Base-by-base conservation (phyloP, 768 basidiomycete species). In the Lanmaoa rubissima region DNA sequence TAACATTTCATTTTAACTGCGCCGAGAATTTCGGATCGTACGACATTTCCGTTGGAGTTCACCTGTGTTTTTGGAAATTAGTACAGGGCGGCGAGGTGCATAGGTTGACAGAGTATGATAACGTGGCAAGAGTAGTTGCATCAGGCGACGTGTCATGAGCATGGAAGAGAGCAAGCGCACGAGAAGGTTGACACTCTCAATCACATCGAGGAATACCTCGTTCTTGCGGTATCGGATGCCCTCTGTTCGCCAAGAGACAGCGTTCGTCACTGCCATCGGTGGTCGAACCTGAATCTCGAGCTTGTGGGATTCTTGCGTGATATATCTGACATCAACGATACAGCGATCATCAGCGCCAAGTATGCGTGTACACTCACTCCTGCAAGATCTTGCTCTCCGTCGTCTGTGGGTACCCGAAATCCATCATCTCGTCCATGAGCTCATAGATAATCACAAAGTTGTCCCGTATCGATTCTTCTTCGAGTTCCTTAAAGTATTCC, bases 1-100 rank as follows among this genome's bases (percentile, higher is more conserved):
- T 98, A 99, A 71, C 96, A 98, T 74, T 98, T 98, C 97, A 98
- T 98, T 82, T 99, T 98, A 66, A 99, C 83, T 0, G 94, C 94
- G n/a, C 97, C 97, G 3, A 98, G 77, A 63, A 99, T 98, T 74
- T 99, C 97, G 16, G 92, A 94, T 46, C 97, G 87, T 16, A 98
- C 92, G 35, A 99, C 97, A 67, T 94, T 96, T 36, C 96, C 96
- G 61, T 92, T 92, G 8, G 95, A 88, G 67, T 99, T 99, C 51
- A 98, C 94, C 94, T 96, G 65, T 17, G 28, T 55, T 36, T 28
- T 40, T 14, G 11, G 49, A 12, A 17, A 50, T n/a, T 26, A 19
- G 28, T 19, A 26, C 11, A n/a, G 24, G 5, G 9, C 19, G 21
- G 4, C 19, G 19, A 35, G n/a, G 16, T 12, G 35, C 16, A 7